These are phyloP conservation scores for Candida odintsovae DNA, from an alignment of 805 yeast genomes.

Conservation along the genomic window DNA sequence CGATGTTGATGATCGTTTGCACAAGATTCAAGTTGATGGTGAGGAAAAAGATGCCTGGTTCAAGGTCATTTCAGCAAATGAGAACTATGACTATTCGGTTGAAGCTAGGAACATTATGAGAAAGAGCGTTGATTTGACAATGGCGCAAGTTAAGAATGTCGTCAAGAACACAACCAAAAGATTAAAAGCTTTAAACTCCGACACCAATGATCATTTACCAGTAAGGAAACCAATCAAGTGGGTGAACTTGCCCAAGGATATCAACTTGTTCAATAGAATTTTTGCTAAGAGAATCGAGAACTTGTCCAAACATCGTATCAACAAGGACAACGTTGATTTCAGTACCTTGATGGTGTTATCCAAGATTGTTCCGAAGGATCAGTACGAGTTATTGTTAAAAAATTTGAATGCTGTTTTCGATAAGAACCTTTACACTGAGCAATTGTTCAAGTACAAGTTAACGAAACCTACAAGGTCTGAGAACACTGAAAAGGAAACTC, in stretches of 20 bases:
- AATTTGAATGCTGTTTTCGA: conserved; percentile 5
- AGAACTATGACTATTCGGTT: conserved; percentile 5
- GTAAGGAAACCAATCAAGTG: conserved; percentile 6
- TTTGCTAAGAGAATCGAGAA: conserved; percentile 7
- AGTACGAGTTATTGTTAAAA: conserved; percentile 2
- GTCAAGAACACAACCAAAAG: conserved; percentile 8
- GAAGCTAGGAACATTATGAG: conserved; percentile 5
- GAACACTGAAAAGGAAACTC: not conserved
- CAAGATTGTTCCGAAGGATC: conserved; percentile 5
- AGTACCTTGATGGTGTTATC: conserved; percentile 12
- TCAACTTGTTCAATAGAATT: conserved; percentile 1
- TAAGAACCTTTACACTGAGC: conserved; percentile 3
- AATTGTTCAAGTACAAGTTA: conserved; percentile 3
- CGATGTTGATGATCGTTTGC: conserved; percentile 3
- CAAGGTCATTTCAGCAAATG: conserved; percentile 10
- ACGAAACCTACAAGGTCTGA: not conserved
- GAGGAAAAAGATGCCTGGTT: conserved; percentile 4
- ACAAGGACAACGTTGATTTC: conserved; percentile 8
- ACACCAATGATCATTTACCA: conserved; percentile 3
- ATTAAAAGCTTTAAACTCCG: conserved; percentile 3
- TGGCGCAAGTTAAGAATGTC: conserved; percentile 3
- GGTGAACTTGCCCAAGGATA: conserved; percentile 3
- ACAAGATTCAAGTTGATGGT: not conserved
- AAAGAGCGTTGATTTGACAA: conserved; percentile 1
- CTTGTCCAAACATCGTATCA: conserved; percentile 4